Evolutionary conservation across 805 yeast species (phyloP).

Genomic region (Tetrapisispora fleetii): DNA sequence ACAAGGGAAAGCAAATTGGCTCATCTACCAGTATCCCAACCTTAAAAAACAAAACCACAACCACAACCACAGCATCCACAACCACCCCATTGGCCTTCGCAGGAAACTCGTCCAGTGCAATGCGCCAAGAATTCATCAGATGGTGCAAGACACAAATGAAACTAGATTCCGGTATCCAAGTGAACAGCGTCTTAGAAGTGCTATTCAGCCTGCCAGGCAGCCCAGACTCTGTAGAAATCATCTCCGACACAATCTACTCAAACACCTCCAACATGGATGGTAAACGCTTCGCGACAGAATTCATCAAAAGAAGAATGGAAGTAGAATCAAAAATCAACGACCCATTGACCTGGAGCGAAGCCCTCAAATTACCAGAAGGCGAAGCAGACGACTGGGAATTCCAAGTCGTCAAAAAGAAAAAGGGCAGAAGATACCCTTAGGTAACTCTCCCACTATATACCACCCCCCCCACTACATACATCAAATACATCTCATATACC

Average conservation of each 20-base stretch:
- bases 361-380: constrained; percentile 38
- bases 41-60: constrained; percentile 13
- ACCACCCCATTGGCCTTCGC: constrained; percentile 19
- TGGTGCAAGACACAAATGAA: constrained; percentile 67
- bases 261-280: constrained; percentile 90
- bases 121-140: constrained; percentile 51
- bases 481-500: too few species aligned
- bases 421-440: constrained; percentile 34
- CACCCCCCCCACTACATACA: too few species aligned
- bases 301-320: constrained; percentile 61
- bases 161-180: constrained; percentile 65
- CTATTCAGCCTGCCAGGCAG: constrained; percentile 72
- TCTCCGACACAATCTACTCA: constrained; percentile 84
- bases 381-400: constrained; percentile 49
- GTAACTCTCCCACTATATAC: too few species aligned
- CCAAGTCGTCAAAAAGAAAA: constrained; percentile 57
- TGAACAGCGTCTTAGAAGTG: constrained; percentile 69
- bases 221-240: constrained; percentile 68
- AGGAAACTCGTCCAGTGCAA: constrained; percentile 30
- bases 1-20: constrained; percentile 12
- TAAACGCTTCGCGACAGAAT: constrained; percentile 85
- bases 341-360: constrained; percentile 64
- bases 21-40: constrained; percentile 24
- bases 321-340: constrained; percentile 50
- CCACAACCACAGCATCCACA: background rate